Percentiles rank a stretch among this genome's conserved stretches.
Conservation (phyloP, 169 alveolate genomes). For the Eimeria falciformis region DNA sequence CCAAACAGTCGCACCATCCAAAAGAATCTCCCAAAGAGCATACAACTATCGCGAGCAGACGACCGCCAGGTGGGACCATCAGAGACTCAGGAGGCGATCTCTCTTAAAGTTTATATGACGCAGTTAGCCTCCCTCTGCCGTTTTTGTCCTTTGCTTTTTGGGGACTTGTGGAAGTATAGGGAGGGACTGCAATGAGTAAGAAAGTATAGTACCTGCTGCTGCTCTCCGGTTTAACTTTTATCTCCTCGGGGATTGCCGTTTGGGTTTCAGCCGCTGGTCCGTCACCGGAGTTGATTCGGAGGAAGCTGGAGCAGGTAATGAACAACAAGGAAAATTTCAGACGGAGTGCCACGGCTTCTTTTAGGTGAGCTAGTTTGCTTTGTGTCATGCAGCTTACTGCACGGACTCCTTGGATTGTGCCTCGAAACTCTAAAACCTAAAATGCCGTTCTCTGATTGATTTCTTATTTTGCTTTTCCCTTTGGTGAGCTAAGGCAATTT, state of each 20-base stretch:
- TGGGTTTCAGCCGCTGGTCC: slow-evolving; percentile 51
- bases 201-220: background rate
- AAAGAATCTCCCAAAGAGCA: too few relatives aligned
- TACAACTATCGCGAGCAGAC: too few relatives aligned
- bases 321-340: slow-evolving; percentile 20
- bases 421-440: background rate
- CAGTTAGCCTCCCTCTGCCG: too few relatives aligned
- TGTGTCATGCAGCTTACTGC: background rate
- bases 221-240: background rate
- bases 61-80: too few relatives aligned
- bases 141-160: too few relatives aligned
- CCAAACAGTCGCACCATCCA: too few relatives aligned
- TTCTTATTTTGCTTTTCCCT: background rate
- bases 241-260: background rate
- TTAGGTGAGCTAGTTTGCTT: slow-evolving; percentile 4
- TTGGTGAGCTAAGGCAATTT: slow-evolving; percentile 69
- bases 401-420: background rate
- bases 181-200: too few relatives aligned
- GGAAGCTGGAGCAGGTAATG: slow-evolving; percentile 64
- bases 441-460: background rate
- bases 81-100: too few relatives aligned
- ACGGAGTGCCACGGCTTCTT: slow-evolving; percentile 67
- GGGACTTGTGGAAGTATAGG: too few relatives aligned
- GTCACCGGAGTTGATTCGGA: slow-evolving; percentile 68
- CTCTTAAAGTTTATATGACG: too few relatives aligned